phyloP scores from a whole-genome alignment of 129 eudicot species.

The Oenanthe sinensis region DNA sequence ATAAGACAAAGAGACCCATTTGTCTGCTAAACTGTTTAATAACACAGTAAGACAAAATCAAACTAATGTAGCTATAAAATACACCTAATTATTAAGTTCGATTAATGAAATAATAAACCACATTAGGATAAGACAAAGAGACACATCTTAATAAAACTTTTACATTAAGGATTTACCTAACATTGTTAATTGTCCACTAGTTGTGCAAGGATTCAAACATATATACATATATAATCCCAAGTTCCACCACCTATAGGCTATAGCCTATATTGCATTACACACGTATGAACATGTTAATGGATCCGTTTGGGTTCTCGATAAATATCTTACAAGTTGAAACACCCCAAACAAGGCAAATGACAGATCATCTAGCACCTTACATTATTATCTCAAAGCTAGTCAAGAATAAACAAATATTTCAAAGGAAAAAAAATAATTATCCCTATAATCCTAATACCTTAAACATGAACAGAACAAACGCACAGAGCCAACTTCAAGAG shows the following conservation, averaged over 20 bases:
- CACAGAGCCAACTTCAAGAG: background rate
- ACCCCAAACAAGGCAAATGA: background rate
- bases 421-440: background rate
- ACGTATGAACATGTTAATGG: background rate
- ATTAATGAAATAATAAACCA: background rate
- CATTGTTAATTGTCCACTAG: background rate
- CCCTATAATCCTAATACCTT: background rate
- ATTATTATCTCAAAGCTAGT: background rate
- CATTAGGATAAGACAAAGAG: background rate
- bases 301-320: too few species aligned
- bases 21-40: slow-evolving; percentile 34
- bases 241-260: too few species aligned
- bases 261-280: background rate
- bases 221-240: background rate
- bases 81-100: background rate
- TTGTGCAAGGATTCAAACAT: background rate
- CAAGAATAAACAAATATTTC: background rate
- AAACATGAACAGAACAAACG: background rate
- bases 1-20: slow-evolving; percentile 34
- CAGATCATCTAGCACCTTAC: background rate
- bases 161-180: background rate
- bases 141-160: background rate
- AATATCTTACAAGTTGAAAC: too few species aligned
- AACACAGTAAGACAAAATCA: background rate
- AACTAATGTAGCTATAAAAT: background rate